These are phyloP conservation scores for Tremella mesenterica DNA, from an alignment of 768 basidiomycete species.

Conservation along the genomic window DNA sequence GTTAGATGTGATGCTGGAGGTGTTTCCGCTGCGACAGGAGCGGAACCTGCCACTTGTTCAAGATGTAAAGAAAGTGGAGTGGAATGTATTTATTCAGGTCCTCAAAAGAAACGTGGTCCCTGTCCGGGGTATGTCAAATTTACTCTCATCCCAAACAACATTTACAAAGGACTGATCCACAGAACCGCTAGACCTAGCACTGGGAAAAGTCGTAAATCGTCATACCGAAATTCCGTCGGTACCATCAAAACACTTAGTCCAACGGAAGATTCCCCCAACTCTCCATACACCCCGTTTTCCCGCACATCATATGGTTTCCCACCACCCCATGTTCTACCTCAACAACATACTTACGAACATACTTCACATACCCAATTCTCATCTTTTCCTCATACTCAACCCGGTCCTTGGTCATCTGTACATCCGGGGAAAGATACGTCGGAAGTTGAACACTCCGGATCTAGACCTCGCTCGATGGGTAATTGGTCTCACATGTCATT, in stretches of 20 bases:
- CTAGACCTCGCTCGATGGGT: too few species aligned
- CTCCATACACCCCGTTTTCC: constrained; percentile 9
- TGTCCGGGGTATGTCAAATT: constrained; percentile 33
- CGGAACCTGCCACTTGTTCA: constrained; percentile 27
- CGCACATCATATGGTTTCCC: too few species aligned
- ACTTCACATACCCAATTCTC: too few species aligned
- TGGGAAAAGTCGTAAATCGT: background rate
- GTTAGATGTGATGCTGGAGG: constrained; percentile 41
- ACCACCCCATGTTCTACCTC: too few species aligned
- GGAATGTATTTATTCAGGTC: constrained; percentile 35
- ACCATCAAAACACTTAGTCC: constrained; percentile 7
- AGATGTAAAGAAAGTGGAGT: constrained; percentile 37
- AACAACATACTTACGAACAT: too few species aligned
- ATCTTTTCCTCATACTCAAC: too few species aligned
- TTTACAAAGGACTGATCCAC: background rate
- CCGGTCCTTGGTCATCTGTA: too few species aligned
- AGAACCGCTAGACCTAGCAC: background rate
- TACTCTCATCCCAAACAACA: background rate
- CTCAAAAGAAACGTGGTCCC: constrained; percentile 42
- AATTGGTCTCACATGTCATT: too few species aligned
- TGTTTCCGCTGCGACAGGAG: constrained; percentile 12
- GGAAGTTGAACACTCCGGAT: too few species aligned
- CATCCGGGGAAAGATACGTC: too few species aligned
- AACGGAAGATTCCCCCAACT: constrained; percentile 5
- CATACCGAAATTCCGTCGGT: constrained; percentile 1